Evolutionary conservation across 352 stramenopile genomes (phyloP), one percentile per base, ranked within the genome.

Genomic region (Globisporangium canariense): DNA sequence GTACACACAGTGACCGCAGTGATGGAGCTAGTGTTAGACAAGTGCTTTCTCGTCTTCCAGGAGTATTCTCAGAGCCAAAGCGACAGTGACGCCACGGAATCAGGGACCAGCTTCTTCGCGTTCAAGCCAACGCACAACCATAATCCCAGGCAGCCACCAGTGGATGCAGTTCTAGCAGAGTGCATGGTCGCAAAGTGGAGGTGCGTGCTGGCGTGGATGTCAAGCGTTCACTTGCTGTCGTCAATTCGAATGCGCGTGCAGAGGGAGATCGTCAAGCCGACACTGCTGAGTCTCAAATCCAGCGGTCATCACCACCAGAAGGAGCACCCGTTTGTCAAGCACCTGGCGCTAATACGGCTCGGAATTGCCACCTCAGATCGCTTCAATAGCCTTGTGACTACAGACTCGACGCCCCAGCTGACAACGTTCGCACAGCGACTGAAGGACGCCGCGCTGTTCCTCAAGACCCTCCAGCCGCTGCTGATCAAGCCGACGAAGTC

Each of bases 401-500:
- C 36, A 43, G 60, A 28, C 59, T 68, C 60, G 14, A 43, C 47
- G 1, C 41, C 73, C 5, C 20, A 60, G 0, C 64, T 67, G 60
- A 60, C 25, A 22, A 20, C 3, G 28, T 51, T 60, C 36, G 51
- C 66, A 16, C 75, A 76, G 20, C 62, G 63, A 2, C 45, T 74
- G 8, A 78, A 75, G 45, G 73, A 90, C 11, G 73, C 81, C 9
- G 69, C 74, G 6, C 28, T 64, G 4, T 77, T 83, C 52, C 70
- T 93, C 16, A 75, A 77, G 30, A 50, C 77, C 7, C 38, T 89
- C 41, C 74, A 80, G 25, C 73, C 71, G 9, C 69, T 88, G 54
- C 62, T 84, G 2, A 58, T 76, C 5, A 93, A 93, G 45, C 76
- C 79, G 0, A 68, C 81, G 50, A 88, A 82, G 20, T 64, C 75